phyloP scores from a whole-genome alignment of 352 stramenopile genomes.

The Pythium angustatum region DNA sequence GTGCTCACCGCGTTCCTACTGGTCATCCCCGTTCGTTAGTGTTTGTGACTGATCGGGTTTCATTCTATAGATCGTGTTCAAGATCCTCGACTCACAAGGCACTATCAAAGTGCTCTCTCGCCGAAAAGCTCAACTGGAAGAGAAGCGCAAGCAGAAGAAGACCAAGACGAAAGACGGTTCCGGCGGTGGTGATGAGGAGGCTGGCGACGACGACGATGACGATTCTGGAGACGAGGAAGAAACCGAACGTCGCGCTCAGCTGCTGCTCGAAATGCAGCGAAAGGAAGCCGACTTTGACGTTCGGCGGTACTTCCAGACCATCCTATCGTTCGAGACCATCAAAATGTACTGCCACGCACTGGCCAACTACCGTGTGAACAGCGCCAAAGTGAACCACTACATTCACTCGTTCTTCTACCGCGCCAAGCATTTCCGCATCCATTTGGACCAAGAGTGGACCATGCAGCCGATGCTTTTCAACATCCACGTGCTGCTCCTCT shows the following conservation, averaged over 20 bases:
- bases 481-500: conserved; percentile 76
- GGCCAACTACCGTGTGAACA: conserved; percentile 72
- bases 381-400: conserved; percentile 86
- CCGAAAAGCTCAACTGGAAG: conserved; percentile 63
- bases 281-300: conserved; percentile 88
- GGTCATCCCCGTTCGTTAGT: background rate
- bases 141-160: conserved; percentile 45
- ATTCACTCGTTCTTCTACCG: conserved; percentile 89
- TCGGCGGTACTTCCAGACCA: conserved; percentile 77
- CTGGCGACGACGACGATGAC: conserved; percentile 41
- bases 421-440: conserved; percentile 78
- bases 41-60: background rate
- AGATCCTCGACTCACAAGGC: conserved; percentile 81
- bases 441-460: conserved; percentile 70
- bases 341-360: conserved; percentile 84
- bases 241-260: conserved; percentile 59
- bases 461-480: conserved; percentile 89
- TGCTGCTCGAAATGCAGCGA: conserved; percentile 83
- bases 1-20: background rate
- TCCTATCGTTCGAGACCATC: conserved; percentile 79
- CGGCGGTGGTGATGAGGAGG: conserved; percentile 33
- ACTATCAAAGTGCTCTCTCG: conserved; percentile 84
- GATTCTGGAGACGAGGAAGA: conserved; percentile 80
- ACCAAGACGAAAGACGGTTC: conserved; percentile 43
- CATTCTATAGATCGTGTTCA: conserved; percentile 71